These are phyloP conservation scores for Penicillium griseofulvum DNA, from an alignment of 2,329 filamentous ascomycete species.

Conservation along the genomic window DNA sequence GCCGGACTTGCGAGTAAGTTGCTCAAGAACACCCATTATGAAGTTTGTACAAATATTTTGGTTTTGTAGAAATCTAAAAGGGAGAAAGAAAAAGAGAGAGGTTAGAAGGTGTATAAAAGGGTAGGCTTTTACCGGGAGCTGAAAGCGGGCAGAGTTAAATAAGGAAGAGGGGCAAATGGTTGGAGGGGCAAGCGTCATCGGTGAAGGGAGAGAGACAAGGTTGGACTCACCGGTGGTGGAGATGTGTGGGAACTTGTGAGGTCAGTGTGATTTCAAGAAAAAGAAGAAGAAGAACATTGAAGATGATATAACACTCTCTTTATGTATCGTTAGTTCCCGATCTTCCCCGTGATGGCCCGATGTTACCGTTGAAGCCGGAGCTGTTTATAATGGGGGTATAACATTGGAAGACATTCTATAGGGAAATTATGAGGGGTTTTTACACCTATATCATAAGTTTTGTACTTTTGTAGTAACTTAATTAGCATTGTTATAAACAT, in stretches of 20 bases:
- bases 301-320: conserved; percentile 1
- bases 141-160: conserved; percentile 26
- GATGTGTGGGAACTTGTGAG: conserved; percentile 34
- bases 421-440: not conserved
- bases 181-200: conserved; percentile 28
- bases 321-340: conserved; percentile 13
- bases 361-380: not conserved
- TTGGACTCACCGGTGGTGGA: conserved; percentile 39
- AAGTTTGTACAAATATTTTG: conserved; percentile 6
- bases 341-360: conserved; percentile 18
- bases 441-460: not conserved
- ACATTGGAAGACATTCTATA: no score
- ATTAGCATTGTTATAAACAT: not conserved
- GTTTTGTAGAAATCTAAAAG: conserved; percentile 6
- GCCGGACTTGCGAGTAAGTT: conserved; percentile 63
- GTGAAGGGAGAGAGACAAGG: conserved; percentile 14
- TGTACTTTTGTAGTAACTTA: no score
- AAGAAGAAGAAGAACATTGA: not conserved
- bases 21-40: conserved; percentile 50
- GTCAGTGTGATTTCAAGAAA: conserved; percentile 37
- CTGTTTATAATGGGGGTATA: no score
- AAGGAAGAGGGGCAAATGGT: conserved; percentile 20
- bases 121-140: conserved; percentile 17
- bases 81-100: conserved; percentile 1
- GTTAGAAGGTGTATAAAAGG: not conserved